Evolutionary conservation across 192 early-diverging fungal species (phyloP), one percentile per base, ranked within the genome.

Genomic region (Oehlia diaphana): DNA sequence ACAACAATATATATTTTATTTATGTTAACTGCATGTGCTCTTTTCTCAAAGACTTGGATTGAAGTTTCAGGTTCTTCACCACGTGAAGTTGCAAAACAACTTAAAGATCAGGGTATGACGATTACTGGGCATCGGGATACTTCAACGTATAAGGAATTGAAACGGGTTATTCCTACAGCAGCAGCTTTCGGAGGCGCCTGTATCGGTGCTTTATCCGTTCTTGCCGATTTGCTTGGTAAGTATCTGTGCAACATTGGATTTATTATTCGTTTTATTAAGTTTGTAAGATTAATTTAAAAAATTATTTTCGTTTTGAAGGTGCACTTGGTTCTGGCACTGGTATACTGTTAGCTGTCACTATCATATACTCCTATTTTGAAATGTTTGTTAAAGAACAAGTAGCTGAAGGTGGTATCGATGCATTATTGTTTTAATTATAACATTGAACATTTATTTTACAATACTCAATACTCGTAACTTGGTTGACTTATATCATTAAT

Each of bases 61-160:
- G 98, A 99, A 81, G 95, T 99, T 74, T 96, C 95, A 76, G 97
- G 97, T 63, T 97, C 98, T 47, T 97, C 96, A 26, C 96, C 98
- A 14, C 91, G 97, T 33, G 98, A 99, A 79, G 98, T 99, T 67
- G 97, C 98, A 37, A 93, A 92, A 74, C 96, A 99, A 91, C 91
- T 99, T 83, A 98, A 97, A 87, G 96, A 98, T 78, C 98, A 99
- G 87, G 92, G 94, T 84, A 92, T 97, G 80, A 96, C 96, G 26
- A 93, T 99, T 87, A 92, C 94, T 31, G 96, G 96, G 42, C 92
- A 97, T 84, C 93, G 97, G 82, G 97, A 98, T 78, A 92, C 88
- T 21, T 95, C 95, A 74, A 95, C 98, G 94, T 99, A 99, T 92
- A 99, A 99, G 93, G 97, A 99, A 90, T 91, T 99, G 82, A 99